A percentile compares a stretch with the other conserved stretches of the same genome.
phyloP scores from a whole-genome alignment of 2,329 filamentous ascomycete species.

The Trichoderma sp. region DNA sequence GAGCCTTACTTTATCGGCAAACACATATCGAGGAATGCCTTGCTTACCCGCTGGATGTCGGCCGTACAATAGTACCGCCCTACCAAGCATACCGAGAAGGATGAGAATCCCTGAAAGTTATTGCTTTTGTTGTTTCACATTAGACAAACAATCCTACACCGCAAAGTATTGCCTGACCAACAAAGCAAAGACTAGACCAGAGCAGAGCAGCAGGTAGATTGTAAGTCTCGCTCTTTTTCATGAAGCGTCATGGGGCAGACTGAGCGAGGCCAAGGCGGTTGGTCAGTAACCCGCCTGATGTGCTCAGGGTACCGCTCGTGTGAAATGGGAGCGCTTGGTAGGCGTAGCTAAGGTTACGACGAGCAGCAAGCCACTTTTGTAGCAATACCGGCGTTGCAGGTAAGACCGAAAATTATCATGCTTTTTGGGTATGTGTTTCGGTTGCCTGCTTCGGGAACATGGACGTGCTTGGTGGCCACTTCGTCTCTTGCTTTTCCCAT shows the following conservation, averaged over 20 bases:
- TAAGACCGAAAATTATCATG: not conserved
- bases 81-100: not conserved
- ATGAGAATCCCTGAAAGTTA: not conserved
- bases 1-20: not conserved
- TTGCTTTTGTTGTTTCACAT: not conserved
- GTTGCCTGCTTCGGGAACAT: not conserved
- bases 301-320: not conserved
- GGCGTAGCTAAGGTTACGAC: too few relatives aligned
- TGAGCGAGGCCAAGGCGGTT: not conserved
- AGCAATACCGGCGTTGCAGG: not conserved
- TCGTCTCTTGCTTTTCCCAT: not conserved
- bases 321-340: not conserved
- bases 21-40: not conserved
- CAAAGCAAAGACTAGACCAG: not conserved
- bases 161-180: not conserved
- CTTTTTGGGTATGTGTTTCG: not conserved
- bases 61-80: not conserved
- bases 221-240: not conserved
- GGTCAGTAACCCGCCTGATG: not conserved
- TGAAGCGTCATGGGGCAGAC: not conserved
- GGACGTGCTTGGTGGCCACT: not conserved
- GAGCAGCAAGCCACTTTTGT: not conserved
- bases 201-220: not conserved
- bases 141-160: not conserved
- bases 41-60: not conserved